Evolutionary conservation across 2,329 filamentous ascomycete genomes (phyloP), one percentile per base, ranked within the genome.

Genomic region (Herpomyces periplanetae): DNA sequence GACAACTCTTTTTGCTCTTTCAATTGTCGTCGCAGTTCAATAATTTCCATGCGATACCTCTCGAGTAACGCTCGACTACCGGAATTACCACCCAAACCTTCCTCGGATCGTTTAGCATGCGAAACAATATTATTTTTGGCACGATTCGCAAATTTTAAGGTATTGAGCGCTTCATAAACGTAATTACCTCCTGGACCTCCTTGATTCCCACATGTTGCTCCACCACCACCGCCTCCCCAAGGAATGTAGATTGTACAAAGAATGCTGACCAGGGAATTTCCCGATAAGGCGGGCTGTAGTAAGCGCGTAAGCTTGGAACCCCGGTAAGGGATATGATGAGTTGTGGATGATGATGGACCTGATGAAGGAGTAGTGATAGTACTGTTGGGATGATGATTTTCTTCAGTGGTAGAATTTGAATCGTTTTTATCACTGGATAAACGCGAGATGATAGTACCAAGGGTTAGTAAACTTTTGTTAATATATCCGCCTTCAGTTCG

Each of bases 41-140:
- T 46, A 25, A 96, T 96, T 35, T 96, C 80, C 49, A 85, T 55
- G 15, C 75, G 59, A 34, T 96, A 96, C 15, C 75, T 56, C 34
- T 96, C 80, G 5, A 96, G 47, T 2, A 96, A 47, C 3, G 84
- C 73, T 22, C 69, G 53, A 17, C 69, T 71, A 11, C 64, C 65
- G 5, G 69, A 64, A 38, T 88, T 75, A 8, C 44, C 49, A n/a
- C 59, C 61, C 10, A 75, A 45, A 3, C 75, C 71, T 36, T 91
- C 80, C 28, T 85, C 69, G 4, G 75, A 75, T 33, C 59, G 65
- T 47, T 88, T 91, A 13, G 80, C 80, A 39, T 91, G 73, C 29
- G 71, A 88, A 33, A 91, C 62, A 31, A 96, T 87, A 34, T 64
- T 96, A 40, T 96, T 96, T 47, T 87, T 88, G 17, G 80, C 80